Percentiles rank a stretch among this genome's conserved stretches.
Evolutionary conservation across 108 stramenopile species (phyloP).

Genomic region (Fragilaria radians): DNA sequence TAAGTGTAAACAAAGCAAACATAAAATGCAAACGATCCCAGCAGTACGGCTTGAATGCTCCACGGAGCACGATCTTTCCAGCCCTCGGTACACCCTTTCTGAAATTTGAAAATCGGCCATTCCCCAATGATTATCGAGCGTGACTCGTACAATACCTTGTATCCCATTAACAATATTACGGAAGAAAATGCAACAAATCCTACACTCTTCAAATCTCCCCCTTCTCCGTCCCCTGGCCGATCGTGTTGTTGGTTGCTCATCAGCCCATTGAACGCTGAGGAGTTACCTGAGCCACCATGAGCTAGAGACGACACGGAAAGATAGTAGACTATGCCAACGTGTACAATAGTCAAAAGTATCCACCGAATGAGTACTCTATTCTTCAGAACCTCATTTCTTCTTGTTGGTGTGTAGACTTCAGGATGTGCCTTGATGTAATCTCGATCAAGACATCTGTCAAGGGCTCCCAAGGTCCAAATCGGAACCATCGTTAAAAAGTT

Average conservation of each 20-base stretch:
- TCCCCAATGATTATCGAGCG: slow-evolving; percentile 62
- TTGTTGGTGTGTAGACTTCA: slow-evolving; percentile 70
- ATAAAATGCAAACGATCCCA: slow-evolving; percentile 60
- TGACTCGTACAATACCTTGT: slow-evolving; percentile 78
- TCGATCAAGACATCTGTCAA: slow-evolving; percentile 88
- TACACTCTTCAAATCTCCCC: slow-evolving; percentile 66
- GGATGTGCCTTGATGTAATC: slow-evolving; percentile 70
- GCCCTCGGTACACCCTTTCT: slow-evolving; percentile 46
- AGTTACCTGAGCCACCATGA: slow-evolving; percentile 47
- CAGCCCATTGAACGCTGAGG: slow-evolving; percentile 58
- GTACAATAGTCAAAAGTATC: slow-evolving; percentile 51
- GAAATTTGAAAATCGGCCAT: slow-evolving; percentile 60
- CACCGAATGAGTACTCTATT: slow-evolving; percentile 57
- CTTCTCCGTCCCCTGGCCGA: slow-evolving; percentile 68
- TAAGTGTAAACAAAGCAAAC: slow-evolving; percentile 54
- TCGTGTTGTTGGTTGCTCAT: slow-evolving; percentile 41
- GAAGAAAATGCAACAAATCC: slow-evolving; percentile 66
- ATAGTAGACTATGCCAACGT: slow-evolving; percentile 64
- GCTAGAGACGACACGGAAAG: slow-evolving; percentile 33
- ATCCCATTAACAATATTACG: slow-evolving; percentile 52
- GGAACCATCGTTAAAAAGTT: slow-evolving; percentile 88
- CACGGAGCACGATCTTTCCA: slow-evolving; percentile 59
- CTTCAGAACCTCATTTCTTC: slow-evolving; percentile 66
- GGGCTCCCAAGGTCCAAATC: slow-evolving; percentile 79
- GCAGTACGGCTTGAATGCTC: slow-evolving; percentile 63